A percentile compares a stretch with the other conserved stretches of the same genome.
Evolutionary conservation across 768 basidiomycete species (phyloP).

Genomic region (Boletus tomentosulus): DNA sequence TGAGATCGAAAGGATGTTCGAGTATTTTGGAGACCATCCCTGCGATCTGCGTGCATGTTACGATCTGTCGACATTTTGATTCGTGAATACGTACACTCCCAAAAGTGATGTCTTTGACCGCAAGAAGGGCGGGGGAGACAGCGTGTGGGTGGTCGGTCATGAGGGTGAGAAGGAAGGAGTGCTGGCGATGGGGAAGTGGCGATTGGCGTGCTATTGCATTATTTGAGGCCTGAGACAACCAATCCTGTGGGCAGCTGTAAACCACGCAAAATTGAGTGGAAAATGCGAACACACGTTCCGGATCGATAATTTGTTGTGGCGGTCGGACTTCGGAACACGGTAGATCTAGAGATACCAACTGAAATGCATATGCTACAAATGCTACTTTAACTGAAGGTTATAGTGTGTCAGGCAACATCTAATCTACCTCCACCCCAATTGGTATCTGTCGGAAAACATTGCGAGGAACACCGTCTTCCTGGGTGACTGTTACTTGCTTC

Average conservation of each 20-base stretch:
- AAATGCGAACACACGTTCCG: slow-evolving; percentile 9
- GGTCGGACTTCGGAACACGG: slow-evolving; percentile 8
- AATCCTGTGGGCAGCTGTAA: slow-evolving; percentile 22
- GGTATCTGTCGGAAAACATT: slow-evolving; percentile 45
- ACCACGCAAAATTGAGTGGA: slow-evolving; percentile 12
- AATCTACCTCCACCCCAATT: background rate
- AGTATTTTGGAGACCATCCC: slow-evolving; percentile 85
- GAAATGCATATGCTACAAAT: no score
- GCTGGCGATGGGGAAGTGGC: background rate
- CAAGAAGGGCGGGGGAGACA: slow-evolving; percentile 16
- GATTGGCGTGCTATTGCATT: slow-evolving; percentile 21
- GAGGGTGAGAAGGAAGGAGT: background rate
- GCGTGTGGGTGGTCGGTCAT: slow-evolving; percentile 22
- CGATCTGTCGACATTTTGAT: background rate
- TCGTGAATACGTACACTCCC: slow-evolving; percentile 46
- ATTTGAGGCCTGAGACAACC: slow-evolving; percentile 17
- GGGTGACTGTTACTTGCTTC: slow-evolving; percentile 41
- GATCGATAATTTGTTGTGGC: background rate
- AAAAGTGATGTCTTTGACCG: slow-evolving; percentile 49
- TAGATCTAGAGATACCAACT: no score
- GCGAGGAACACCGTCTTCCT: slow-evolving; percentile 58
- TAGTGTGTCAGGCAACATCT: background rate
- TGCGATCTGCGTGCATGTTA: slow-evolving; percentile 49
- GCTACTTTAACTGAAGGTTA: no score
- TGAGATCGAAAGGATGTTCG: slow-evolving; percentile 94